Evolutionary conservation across 257 asterid species (phyloP).

Genomic region (Solanum sejunctum): DNA sequence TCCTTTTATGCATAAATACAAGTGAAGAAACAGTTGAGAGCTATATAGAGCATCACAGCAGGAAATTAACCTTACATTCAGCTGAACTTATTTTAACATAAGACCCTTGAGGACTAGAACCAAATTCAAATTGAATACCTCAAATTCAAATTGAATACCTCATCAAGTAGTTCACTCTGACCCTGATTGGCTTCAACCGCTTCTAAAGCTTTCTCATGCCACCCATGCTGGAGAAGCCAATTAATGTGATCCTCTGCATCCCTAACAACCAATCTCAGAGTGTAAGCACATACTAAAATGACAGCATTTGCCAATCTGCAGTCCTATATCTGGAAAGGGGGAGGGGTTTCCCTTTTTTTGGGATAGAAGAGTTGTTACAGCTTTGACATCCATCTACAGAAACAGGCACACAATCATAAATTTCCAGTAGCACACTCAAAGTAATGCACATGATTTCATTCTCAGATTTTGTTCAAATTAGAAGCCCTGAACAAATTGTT

Average conservation of each 20-base stretch:
- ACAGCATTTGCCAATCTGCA: not conserved
- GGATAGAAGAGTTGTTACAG: not conserved
- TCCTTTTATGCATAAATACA: not conserved
- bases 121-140: constrained; percentile 34
- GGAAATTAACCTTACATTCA: not conserved
- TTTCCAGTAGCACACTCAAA: not conserved
- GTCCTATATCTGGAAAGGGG: not conserved
- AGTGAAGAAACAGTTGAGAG: not conserved
- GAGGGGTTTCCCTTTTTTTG: not conserved
- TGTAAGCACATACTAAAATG: not conserved
- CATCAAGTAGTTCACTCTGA: constrained; percentile 89
- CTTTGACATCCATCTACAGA: not conserved
- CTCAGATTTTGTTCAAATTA: not conserved
- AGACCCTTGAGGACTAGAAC: not conserved
- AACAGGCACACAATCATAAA: not conserved
- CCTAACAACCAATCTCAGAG: constrained; percentile 37
- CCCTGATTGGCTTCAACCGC: constrained; percentile 98
- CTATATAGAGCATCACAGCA: not conserved
- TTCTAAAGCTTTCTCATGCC: constrained; percentile 93
- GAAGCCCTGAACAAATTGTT: not conserved
- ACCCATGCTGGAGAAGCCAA: constrained; percentile 97
- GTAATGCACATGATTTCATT: not conserved
- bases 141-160: constrained; percentile 43
- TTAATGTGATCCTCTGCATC: constrained; percentile 97
- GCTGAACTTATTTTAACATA: not conserved